These are phyloP conservation scores for Theobroma cacao DNA, from an alignment of 345 rosid genomes.

Conservation along the genomic window DNA sequence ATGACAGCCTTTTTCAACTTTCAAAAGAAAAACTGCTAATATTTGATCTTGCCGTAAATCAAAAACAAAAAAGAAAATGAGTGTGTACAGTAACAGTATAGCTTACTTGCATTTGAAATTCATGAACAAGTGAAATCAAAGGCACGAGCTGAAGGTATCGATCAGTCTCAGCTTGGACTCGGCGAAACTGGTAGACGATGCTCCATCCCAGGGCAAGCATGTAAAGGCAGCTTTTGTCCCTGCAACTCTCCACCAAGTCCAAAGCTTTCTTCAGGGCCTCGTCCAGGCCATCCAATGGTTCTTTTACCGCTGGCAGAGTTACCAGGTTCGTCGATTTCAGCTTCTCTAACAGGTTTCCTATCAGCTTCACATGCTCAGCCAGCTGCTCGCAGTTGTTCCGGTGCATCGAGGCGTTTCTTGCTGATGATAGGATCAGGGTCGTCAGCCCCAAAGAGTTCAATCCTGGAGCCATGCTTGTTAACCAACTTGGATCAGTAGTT, in stretches of 20 bases:
- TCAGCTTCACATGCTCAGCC: slow-evolving; percentile 35
- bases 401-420: slow-evolving; percentile 29
- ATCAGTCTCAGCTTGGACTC: slow-evolving; percentile 39
- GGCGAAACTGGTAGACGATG: slow-evolving; percentile 35
- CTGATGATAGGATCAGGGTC: slow-evolving; percentile 28
- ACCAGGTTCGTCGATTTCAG: slow-evolving; percentile 30
- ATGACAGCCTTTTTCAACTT: neutral
- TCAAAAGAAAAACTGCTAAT: neutral
- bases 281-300: slow-evolving; percentile 39
- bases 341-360: slow-evolving; percentile 35
- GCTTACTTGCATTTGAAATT: slow-evolving; percentile 34
- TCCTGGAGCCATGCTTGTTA: slow-evolving; percentile 16
- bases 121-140: slow-evolving; percentile 37
- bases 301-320: slow-evolving; percentile 31
- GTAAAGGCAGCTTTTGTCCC: slow-evolving; percentile 32
- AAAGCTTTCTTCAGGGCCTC: slow-evolving; percentile 33
- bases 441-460: slow-evolving; percentile 26
- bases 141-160: slow-evolving; percentile 32
- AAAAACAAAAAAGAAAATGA: neutral
- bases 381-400: slow-evolving; percentile 36
- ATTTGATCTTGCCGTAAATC: neutral
- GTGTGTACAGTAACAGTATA: neutral
- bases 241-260: slow-evolving; percentile 34
- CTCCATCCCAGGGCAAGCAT: slow-evolving; percentile 48
- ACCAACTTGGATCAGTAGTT: neutral